Evolutionary conservation across 225 moss, liverwort and hornwort genomes (phyloP), one percentile per base, ranked within the genome.

Genomic region (Physcomitrellopsis africana): DNA sequence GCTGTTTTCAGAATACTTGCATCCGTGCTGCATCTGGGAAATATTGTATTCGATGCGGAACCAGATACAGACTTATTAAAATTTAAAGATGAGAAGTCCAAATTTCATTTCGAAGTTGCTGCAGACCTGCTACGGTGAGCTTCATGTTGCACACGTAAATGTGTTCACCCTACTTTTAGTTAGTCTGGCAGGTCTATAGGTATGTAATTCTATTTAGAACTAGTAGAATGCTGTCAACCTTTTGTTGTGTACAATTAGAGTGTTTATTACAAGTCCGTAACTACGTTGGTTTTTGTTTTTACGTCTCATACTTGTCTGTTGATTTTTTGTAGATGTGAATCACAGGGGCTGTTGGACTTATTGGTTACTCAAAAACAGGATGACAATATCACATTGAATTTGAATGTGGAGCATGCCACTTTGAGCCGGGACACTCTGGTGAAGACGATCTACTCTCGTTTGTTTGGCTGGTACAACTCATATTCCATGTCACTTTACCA

Each of bases 1-100:
- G 85, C 89, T 32, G 89, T 92, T 47, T 92, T 92, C 29, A 83
- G 91, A 43, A 87, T 92, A 32, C 89, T 92, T 27, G 91, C 91
- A 46, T 57, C 91, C 23, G 89, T 92, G 58, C 68, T 92, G 79
- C 91, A 92, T 69, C 55, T 92, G 44, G 91, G 91, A 22, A 92
- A 92, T 69, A 81, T 92, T 16, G 85, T 89, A 11, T 92, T 92
- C 47, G 29, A 46, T 51, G 57, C 81, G 49, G 91, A 89, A 70
- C 78, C 81, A n/a, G 91, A 92, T 58, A 43, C 76, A 1, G 91
- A 92, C 59, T 87, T 87, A 10, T 92, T 89, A 72, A 75, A 75
- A 58, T 70, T 83, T 41, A 86, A 89, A 76, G 86, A 92, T 76
- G 84, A 80, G 4, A 76, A 82, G 74, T 92, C 89, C 7, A 74